Evolutionary conservation across 805 yeast genomes (phyloP).

Genomic region (Suhomyces sp.): DNA sequence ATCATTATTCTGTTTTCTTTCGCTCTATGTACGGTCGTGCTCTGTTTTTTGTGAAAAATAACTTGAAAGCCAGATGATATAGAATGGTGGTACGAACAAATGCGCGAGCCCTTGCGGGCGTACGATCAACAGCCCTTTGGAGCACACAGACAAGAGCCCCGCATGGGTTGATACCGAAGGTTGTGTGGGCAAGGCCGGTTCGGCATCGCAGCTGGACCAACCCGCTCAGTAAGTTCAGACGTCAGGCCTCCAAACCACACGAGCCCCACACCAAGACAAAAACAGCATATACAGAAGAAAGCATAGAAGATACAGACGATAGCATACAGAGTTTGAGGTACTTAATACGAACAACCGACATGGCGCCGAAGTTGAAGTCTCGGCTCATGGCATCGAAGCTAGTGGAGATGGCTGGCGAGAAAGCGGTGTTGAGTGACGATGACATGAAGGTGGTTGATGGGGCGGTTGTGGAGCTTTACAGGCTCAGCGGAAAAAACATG

Average conservation of each 20-base stretch:
- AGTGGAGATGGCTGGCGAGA: slow-evolving; percentile 12
- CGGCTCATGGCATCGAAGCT: slow-evolving; percentile 19
- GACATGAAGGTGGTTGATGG: slow-evolving; percentile 18
- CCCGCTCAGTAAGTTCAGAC: slow-evolving; percentile 14
- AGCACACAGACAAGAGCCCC: not conserved
- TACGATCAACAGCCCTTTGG: not conserved
- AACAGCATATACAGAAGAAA: not conserved
- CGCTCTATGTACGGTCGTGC: not conserved
- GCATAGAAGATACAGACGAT: not conserved
- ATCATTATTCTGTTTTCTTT: not conserved
- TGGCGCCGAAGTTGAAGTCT: slow-evolving; percentile 17
- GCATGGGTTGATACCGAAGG: not conserved
- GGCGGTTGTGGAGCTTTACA: slow-evolving; percentile 17
- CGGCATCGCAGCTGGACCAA: slow-evolving; percentile 13
- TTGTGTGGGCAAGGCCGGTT: not conserved
- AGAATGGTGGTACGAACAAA: not conserved
- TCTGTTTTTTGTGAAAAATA: not conserved
- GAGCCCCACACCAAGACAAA: not conserved
- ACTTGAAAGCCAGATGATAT: not conserved
- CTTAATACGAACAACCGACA: slow-evolving; percentile 25
- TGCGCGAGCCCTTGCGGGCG: not conserved
- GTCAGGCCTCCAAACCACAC: not conserved
- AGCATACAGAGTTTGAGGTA: slow-evolving; percentile 19
- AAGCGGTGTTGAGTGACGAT: slow-evolving; percentile 6
- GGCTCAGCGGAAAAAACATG: slow-evolving; percentile 9